Evolutionary conservation across 2,329 filamentous ascomycete species (phyloP).

Genomic region (Lecanicillium sp.): DNA sequence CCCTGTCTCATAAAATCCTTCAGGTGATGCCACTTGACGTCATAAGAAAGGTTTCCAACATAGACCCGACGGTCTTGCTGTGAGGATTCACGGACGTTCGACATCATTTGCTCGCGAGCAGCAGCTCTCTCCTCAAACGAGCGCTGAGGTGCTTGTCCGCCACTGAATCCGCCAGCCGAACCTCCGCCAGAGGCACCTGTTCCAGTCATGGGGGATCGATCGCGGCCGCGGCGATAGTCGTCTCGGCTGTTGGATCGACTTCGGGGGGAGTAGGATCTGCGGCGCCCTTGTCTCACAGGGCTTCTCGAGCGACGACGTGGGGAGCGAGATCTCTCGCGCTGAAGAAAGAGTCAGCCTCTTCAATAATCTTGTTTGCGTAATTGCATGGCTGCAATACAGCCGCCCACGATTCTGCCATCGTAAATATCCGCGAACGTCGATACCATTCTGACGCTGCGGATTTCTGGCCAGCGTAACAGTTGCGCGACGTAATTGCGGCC

Average conservation of each 20-base stretch:
- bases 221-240: slow-evolving; percentile 67
- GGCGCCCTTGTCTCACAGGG: slow-evolving; percentile 59
- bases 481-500: no score
- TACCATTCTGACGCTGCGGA: no score
- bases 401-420: no score
- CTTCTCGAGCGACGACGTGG: slow-evolving; percentile 80
- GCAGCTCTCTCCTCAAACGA: slow-evolving; percentile 75
- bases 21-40: slow-evolving; percentile 99
- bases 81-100: slow-evolving; percentile 83
- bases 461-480: no score
- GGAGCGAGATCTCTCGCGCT: slow-evolving; percentile 81
- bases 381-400: no score
- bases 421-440: no score
- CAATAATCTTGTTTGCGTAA: no score
- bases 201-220: slow-evolving; percentile 79
- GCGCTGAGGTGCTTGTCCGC: slow-evolving; percentile 55
- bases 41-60: slow-evolving; percentile 96
- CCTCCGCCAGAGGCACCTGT: slow-evolving; percentile 63
- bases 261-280: slow-evolving; percentile 72
- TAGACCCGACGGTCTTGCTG: slow-evolving; percentile 99
- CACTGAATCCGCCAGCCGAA: slow-evolving; percentile 58
- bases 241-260: slow-evolving; percentile 69
- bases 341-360: slow-evolving; percentile 1
- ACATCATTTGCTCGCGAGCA: slow-evolving; percentile 94
- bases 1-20: slow-evolving; percentile 99